These are phyloP conservation scores for Solanum microdontum DNA, from an alignment of 257 asterid species.

Conservation along the genomic window DNA sequence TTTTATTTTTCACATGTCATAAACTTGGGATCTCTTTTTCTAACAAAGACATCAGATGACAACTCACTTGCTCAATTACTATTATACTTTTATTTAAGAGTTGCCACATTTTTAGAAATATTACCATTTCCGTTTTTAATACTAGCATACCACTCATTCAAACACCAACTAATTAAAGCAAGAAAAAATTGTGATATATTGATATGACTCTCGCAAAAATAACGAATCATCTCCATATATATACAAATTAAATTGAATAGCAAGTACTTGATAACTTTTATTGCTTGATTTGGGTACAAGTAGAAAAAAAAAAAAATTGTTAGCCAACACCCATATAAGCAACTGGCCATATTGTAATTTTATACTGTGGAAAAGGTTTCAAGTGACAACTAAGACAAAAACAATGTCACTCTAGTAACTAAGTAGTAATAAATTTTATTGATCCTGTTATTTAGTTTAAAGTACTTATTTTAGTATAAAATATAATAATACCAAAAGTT, in stretches of 20 bases:
- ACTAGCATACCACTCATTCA: background rate
- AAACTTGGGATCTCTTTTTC: background rate
- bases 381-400: background rate
- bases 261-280: background rate
- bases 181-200: no score
- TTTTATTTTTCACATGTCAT: background rate
- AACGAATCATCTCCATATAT: background rate
- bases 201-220: background rate
- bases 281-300: background rate
- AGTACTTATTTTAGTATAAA: background rate
- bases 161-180: background rate
- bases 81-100: background rate
- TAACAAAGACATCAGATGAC: background rate
- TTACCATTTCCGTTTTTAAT: background rate
- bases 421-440: background rate
- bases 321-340: background rate
- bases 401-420: background rate
- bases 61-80: background rate
- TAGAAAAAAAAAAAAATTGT: background rate
- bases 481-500: background rate
- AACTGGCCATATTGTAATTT: background rate
- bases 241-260: background rate
- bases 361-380: background rate
- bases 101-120: background rate
- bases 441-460: background rate